Evolutionary conservation across 768 basidiomycete species (phyloP).

Genomic region (Boletellus ananiceps): DNA sequence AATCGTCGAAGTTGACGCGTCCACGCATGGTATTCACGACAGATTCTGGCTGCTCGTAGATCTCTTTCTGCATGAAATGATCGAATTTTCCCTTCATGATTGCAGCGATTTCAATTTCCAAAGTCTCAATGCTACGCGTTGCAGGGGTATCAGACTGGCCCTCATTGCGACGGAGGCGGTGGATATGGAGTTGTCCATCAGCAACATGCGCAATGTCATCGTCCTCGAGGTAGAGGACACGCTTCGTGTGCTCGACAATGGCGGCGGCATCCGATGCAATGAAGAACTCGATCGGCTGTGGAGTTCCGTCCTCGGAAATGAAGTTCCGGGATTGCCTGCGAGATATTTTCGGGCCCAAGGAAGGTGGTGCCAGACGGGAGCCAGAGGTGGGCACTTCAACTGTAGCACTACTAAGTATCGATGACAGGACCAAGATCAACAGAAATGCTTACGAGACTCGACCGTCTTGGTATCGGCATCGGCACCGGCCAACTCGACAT

Average conservation of each 20-base stretch:
- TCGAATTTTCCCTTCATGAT: constrained; percentile 99
- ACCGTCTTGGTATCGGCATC: constrained; percentile 48
- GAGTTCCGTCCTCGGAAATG: constrained; percentile 97
- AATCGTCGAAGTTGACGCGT: constrained; percentile 95
- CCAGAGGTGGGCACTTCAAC: constrained; percentile 51
- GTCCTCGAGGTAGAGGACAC: constrained; percentile 97
- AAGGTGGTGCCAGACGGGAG: constrained; percentile 58
- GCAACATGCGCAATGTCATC: constrained; percentile 98
- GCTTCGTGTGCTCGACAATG: constrained; percentile 97
- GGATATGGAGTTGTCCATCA: constrained; percentile 97
- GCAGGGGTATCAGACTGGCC: constrained; percentile 50
- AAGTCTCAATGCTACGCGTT: constrained; percentile 94
- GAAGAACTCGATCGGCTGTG: constrained; percentile 99
- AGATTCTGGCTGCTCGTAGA: constrained; percentile 97
- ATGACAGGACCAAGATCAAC: background rate
- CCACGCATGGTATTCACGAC: constrained; percentile 99
- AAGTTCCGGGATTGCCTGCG: constrained; percentile 96
- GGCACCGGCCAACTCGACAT: constrained; percentile 88
- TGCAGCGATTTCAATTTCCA: constrained; percentile 98
- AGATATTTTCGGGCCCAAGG: constrained; percentile 70
- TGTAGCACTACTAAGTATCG: constrained; percentile 6
- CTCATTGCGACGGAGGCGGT: constrained; percentile 90
- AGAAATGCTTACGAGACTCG: constrained; percentile 37
- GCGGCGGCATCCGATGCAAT: constrained; percentile 96
- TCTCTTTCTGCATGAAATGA: constrained; percentile 99